phyloP scores from a whole-genome alignment of 2,329 filamentous ascomycete genomes.

The Phyllosticta paracitricarpa region DNA sequence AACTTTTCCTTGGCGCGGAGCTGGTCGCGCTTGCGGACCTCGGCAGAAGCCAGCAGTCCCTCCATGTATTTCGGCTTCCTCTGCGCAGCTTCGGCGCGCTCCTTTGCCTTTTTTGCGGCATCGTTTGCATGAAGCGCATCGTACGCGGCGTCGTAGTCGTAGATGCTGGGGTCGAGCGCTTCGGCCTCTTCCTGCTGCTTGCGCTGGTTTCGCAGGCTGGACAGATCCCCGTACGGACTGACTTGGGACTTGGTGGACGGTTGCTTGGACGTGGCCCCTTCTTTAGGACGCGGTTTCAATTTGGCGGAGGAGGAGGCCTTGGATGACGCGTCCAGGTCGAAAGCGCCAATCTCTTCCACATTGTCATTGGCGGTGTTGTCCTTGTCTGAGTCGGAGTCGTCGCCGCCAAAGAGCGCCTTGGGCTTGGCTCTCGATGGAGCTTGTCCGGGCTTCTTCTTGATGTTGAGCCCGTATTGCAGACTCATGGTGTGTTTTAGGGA shows the following conservation, averaged over 20 bases:
- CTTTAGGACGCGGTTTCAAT: conserved; percentile 14
- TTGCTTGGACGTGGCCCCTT: conserved; percentile 20
- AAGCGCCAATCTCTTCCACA: conserved; percentile 46
- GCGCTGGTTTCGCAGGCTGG: conserved; percentile 52
- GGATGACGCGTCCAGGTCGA: conserved; percentile 36
- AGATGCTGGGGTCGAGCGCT: conserved; percentile 61
- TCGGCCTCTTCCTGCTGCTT: conserved; percentile 56
- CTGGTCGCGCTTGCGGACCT: conserved; percentile 66
- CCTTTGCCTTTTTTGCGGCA: conserved; percentile 47
- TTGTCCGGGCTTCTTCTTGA: conserved; percentile 43
- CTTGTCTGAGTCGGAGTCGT: conserved; percentile 48
- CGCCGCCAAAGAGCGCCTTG: conserved; percentile 41
- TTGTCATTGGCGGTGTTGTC: conserved; percentile 29
- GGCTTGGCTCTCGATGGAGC: conserved; percentile 16
- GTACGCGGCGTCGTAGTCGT: conserved; percentile 78
- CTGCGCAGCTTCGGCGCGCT: conserved; percentile 45
- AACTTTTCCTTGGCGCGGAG: conserved; percentile 72
- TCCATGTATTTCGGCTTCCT: conserved; percentile 71
- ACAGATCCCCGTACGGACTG: conserved; percentile 51
- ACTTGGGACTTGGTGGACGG: conserved; percentile 29
- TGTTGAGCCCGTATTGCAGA: conserved; percentile 49
- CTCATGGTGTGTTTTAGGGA: conserved; percentile 5
- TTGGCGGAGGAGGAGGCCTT: conserved; percentile 17
- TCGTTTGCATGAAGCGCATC: conserved; percentile 55
- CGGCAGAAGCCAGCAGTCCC: conserved; percentile 61